Evolutionary conservation across 2,329 filamentous ascomycete species (phyloP).

Genomic region (Diaporthe australafricana): DNA sequence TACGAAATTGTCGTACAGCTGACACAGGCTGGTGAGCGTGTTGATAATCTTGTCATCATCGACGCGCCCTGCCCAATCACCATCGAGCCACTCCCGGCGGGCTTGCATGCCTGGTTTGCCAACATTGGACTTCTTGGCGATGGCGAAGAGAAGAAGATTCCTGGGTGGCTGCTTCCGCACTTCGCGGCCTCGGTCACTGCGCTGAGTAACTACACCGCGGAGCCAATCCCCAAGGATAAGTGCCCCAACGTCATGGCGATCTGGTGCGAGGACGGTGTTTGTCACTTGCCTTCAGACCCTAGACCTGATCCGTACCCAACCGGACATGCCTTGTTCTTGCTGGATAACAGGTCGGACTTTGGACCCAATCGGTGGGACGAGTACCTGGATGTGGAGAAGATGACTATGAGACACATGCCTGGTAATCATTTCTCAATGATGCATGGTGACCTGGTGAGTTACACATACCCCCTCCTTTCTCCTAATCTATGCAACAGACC

Average conservation of each 20-base stretch:
- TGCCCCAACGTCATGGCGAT: constrained; percentile 73
- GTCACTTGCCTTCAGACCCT: constrained; percentile 73
- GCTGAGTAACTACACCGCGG: constrained; percentile 76
- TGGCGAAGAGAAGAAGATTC: constrained; percentile 69
- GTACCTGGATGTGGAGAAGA: constrained; percentile 70
- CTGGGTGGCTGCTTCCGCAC: constrained; percentile 80
- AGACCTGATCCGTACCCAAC: constrained; percentile 70
- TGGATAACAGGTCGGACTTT: constrained; percentile 80
- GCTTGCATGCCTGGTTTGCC: constrained; percentile 78
- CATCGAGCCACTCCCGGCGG: constrained; percentile 73
- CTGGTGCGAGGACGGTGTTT: constrained; percentile 81
- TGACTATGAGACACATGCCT: constrained; percentile 74
- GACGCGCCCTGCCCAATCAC: constrained; percentile 75
- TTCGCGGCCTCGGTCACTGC: constrained; percentile 77
- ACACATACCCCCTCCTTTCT: too few species aligned
- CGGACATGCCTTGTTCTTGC: constrained; percentile 74
- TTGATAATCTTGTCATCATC: constrained; percentile 72
- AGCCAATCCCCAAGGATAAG: constrained; percentile 68
- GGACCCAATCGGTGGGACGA: constrained; percentile 77
- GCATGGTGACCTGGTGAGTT: constrained; percentile 64
- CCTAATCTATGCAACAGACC: background rate
- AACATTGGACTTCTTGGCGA: constrained; percentile 78
- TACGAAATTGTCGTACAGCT: constrained; percentile 75
- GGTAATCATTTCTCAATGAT: constrained; percentile 85
- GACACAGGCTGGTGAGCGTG: constrained; percentile 64